Evolutionary conservation across 2,329 filamentous ascomycete species (phyloP), one percentile per base, ranked within the genome.

Genomic region (Fusarium solani-melongenae): DNA sequence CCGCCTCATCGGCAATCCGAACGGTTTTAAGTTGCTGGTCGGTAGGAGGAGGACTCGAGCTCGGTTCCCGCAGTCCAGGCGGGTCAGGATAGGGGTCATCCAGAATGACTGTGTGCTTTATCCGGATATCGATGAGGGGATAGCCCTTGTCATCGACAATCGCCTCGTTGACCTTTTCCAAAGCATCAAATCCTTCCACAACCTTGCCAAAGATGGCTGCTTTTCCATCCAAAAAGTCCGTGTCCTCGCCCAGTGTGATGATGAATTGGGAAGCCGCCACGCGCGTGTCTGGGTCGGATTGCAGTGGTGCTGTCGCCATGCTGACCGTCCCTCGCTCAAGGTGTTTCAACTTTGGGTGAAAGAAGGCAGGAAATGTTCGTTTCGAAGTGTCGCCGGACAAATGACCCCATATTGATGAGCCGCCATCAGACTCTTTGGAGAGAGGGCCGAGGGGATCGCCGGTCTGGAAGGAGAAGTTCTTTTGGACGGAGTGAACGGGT

Each of bases 121-220:
- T 95, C 39, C 96, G 92, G 73, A 99, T 97, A 81, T 99, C 96
- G 76, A 98, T 95, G 36, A 99, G 87, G 1, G 96, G 96, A 70
- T 95, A 89, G 22, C 95, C 95, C 66, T 91, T 92, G 41, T 94
- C 91, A 80, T 98, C 96, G 66, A 95, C 91, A 72, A 98, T 97
- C 17, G 95, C 91, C 39, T 91, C 89, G 81, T 98, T 98, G 84
- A 98, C 94, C 84, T 96, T 97, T 80, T 98, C 95, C 60, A 99
- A 85, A 10, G 92, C 92, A 83, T 98, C 96, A 74, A 98, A 98
- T 0, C 96, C 96, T 83, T 99, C 96, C 1, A 98, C 96, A 0
- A 98, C 95, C 77, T 95, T 95, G 66, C 95, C 96, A 80, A 98
- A 99, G 55, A 98, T 93, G 31, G 95, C 94, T n/a, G 94, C 95